These are phyloP conservation scores for Penicillium canariense DNA, from an alignment of 495 filamentous ascomycete genomes.

Conservation along the genomic window DNA sequence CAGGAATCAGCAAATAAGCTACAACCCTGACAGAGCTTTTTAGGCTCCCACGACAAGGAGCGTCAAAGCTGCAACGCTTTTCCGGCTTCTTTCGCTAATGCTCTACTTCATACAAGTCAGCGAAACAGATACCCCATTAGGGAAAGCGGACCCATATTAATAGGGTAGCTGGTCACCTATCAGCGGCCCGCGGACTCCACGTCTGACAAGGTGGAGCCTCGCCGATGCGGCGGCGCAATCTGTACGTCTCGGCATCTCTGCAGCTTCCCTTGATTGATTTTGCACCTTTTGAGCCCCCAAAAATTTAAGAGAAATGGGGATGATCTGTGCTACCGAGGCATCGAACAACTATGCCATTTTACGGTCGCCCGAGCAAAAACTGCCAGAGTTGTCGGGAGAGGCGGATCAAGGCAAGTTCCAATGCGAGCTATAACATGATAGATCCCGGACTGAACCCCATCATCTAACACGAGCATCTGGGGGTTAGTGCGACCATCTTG, in stretches of 20 bases:
- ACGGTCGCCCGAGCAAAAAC: conserved; percentile 23
- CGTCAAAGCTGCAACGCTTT: neutral
- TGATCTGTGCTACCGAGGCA: neutral
- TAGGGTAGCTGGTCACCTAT: neutral
- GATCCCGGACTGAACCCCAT: neutral
- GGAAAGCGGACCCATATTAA: conserved; percentile 1
- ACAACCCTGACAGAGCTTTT: neutral
- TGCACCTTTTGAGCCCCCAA: conserved; percentile 13
- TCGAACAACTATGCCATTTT: conserved; percentile 19
- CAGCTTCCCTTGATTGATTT: conserved; percentile 10
- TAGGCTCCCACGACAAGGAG: neutral
- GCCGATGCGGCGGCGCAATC: neutral
- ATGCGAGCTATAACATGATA: neutral
- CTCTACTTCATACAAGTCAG: neutral
- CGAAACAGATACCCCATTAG: conserved; percentile 14
- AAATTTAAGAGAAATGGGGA: neutral
- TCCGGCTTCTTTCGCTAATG: neutral
- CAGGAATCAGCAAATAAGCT: neutral
- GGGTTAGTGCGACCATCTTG: conserved; percentile 23
- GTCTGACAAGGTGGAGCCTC: conserved; percentile 1
- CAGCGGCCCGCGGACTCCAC: neutral
- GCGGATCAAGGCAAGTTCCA: conserved; percentile 24
- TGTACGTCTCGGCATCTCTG: neutral
- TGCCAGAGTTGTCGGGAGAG: conserved; percentile 25
- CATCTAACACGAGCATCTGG: neutral